Evolutionary conservation across 2,329 filamentous ascomycete species (phyloP).

Genomic region (Colletotrichum euphorbiae): DNA sequence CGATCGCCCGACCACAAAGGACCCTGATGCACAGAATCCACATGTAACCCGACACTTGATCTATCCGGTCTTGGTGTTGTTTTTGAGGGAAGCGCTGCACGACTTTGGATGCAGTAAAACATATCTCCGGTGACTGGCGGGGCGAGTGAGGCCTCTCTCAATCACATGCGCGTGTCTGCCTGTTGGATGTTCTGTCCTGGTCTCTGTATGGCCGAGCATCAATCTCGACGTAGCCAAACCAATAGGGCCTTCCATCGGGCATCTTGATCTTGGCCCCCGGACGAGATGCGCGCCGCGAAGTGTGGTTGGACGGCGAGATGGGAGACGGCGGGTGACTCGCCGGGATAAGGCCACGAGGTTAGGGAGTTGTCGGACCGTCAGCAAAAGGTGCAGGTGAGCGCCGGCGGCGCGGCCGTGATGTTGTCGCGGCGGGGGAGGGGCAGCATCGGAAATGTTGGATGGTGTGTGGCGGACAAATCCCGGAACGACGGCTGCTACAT

Average conservation of each 20-base stretch:
- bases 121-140: constrained; percentile 23
- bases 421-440: constrained; percentile 27
- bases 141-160: background rate
- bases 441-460: background rate
- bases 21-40: constrained; percentile 35
- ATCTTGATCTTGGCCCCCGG: constrained; percentile 29
- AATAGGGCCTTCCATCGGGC: constrained; percentile 6
- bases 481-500: constrained; percentile 7
- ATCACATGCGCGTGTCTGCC: background rate
- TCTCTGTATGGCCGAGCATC: constrained; percentile 10
- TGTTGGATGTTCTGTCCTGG: constrained; percentile 2
- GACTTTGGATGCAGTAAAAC: background rate
- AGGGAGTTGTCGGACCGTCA: constrained; percentile 24
- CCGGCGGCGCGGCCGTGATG: constrained; percentile 9
- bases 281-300: no score
- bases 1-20: constrained; percentile 37
- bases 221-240: background rate
- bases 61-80: constrained; percentile 1
- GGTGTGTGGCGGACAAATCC: background rate
- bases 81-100: background rate
- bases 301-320: background rate
- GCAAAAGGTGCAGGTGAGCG: constrained; percentile 23
- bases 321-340: constrained; percentile 18
- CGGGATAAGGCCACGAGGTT: constrained; percentile 25
- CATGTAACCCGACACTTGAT: constrained; percentile 14